Evolutionary conservation across 371 early-diverging fungal genomes (phyloP), one percentile per base, ranked within the genome.

Genomic region (Smittium culicis): DNA sequence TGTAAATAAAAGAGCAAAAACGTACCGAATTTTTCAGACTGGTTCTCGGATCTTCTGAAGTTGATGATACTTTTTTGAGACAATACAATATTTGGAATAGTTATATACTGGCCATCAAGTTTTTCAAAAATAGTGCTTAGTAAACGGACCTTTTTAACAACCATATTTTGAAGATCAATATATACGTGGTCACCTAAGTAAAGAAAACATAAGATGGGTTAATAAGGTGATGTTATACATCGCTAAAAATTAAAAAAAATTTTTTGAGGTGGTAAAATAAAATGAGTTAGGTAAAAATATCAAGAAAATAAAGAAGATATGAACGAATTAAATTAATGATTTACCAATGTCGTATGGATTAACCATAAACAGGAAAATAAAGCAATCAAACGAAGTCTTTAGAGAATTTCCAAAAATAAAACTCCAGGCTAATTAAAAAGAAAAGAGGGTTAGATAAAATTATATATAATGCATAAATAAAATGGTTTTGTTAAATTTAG

Each of bases 71-170:
- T 75, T 73, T 87, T 86, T 11, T 81, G 82, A 35, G 80, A 76
- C 35, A 92, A 73, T 14, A 80, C 70, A n/a, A 75, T 77, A 65
- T 92, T 92, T 34, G 93, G 90, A 2, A 83, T 86, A 72, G 86
- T 85, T 24, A 88, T 77, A 32, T 81, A 78, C 11, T 85, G 83
- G 34, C 93, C 93, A 69, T 91, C 88, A 3, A 74, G 75, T 3
- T 78, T 77, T 67, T 69, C 68, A 67, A 89, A 85, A 5, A 86
- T 82, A 0, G 91, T 89, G 66, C 83, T 85, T 73, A 88, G 77
- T 55, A 89, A 75, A 28, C 86, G 85, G 63, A 93, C 81, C 62
- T 91, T 88, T 27, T 80, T 77, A 2, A 94, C 94, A 17, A 79
- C 79, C 75, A 86, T 79, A 57, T 73, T 84, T n/a, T 78, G 77